Conservation (phyloP, 306 rosid genomes). For the Rosa chinensis region DNA sequence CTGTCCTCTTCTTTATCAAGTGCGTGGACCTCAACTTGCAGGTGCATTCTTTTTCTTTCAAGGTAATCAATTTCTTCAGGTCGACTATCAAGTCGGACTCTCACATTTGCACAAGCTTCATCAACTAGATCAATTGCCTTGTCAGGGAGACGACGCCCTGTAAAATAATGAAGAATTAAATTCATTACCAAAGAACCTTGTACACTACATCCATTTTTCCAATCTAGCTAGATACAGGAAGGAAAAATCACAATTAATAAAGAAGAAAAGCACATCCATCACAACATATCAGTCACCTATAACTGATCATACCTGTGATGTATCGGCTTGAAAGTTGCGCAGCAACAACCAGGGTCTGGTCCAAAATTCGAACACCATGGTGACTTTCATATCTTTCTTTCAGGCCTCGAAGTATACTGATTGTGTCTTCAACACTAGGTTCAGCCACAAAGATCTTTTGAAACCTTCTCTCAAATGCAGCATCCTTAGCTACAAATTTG, state of each 20-base stretch:
- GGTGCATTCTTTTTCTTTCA: slow-evolving; percentile 62
- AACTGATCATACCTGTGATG: slow-evolving; percentile 46
- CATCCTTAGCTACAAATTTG: slow-evolving; percentile 61
- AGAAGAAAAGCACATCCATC: no score
- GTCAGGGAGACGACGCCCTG: slow-evolving; percentile 52
- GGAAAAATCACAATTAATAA: no score
- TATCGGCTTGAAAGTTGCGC: slow-evolving; percentile 90
- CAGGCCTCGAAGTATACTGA: slow-evolving; percentile 82
- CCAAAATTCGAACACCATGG: slow-evolving; percentile 83
- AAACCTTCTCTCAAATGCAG: slow-evolving; percentile 88
- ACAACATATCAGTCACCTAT: no score
- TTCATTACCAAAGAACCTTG: no score
- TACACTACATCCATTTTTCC: no score
- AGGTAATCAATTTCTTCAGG: slow-evolving; percentile 85
- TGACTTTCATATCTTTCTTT: slow-evolving; percentile 86
- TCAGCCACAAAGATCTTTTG: slow-evolving; percentile 95
- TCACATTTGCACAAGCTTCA: slow-evolving; percentile 86
- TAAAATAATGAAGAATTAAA: slow-evolving; percentile 1
- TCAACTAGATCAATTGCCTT: slow-evolving; percentile 66
- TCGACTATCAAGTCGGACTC: slow-evolving; percentile 86
- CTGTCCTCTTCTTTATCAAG: slow-evolving; percentile 47
- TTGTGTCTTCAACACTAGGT: slow-evolving; percentile 75
- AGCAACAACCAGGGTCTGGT: slow-evolving; percentile 75
- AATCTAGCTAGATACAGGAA: no score
- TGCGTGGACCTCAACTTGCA: slow-evolving; percentile 75